Percentiles rank a stretch among this genome's conserved stretches.
Evolutionary conservation across 306 rosid species (phyloP).

Genomic region (Pueraria montana): DNA sequence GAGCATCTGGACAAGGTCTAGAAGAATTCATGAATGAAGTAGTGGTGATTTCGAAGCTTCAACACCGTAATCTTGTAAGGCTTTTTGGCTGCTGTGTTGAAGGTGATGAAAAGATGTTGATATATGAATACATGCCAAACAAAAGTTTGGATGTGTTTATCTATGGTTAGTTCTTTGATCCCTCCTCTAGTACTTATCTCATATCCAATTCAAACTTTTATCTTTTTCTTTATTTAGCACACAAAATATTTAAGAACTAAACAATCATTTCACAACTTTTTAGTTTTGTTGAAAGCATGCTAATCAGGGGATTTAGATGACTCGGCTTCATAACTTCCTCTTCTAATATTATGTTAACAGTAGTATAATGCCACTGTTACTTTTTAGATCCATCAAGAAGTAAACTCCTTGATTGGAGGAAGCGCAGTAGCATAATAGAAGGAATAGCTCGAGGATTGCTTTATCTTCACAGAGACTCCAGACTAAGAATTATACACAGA

Average conservation of each 20-base stretch:
- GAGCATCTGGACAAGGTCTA: constrained; percentile 38
- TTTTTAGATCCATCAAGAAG: constrained; percentile 8
- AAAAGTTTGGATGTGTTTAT: constrained; percentile 47
- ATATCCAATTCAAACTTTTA: background rate
- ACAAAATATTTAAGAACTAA: background rate
- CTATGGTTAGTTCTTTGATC: constrained; percentile 44
- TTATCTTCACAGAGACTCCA: constrained; percentile 46
- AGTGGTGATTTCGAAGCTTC: constrained; percentile 43
- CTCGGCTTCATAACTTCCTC: background rate
- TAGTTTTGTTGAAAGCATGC: background rate
- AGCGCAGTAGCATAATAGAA: constrained; percentile 34
- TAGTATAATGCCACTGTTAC: background rate
- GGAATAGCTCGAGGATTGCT: constrained; percentile 41
- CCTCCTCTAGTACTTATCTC: background rate
- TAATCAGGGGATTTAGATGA: background rate
- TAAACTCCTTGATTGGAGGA: constrained; percentile 40
- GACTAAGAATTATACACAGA: constrained; percentile 40
- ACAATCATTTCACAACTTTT: background rate
- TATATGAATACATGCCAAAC: constrained; percentile 57
- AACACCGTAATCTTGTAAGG: constrained; percentile 55
- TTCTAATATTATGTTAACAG: background rate
- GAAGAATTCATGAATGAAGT: constrained; percentile 47
- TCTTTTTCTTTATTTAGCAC: background rate
- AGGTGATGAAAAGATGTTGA: constrained; percentile 49
- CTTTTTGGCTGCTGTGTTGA: constrained; percentile 52